Evolutionary conservation across 2,329 filamentous ascomycete species (phyloP).

Genomic region (Alternaria tenuissima): DNA sequence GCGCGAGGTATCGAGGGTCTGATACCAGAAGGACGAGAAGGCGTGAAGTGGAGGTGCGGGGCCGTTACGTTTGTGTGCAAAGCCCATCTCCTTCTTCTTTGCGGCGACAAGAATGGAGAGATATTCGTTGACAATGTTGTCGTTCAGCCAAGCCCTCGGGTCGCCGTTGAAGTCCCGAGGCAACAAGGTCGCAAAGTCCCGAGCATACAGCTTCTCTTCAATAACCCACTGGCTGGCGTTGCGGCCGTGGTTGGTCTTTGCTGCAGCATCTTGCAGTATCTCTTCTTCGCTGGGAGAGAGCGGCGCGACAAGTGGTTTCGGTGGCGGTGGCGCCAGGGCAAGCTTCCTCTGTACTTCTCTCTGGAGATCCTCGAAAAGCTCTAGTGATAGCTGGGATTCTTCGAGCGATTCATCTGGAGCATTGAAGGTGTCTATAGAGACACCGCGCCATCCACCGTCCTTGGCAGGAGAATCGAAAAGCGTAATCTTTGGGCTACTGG

Average conservation of each 20-base stretch:
- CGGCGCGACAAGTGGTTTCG: constrained; percentile 30
- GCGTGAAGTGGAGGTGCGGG: constrained; percentile 68
- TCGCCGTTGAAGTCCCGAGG: constrained; percentile 42
- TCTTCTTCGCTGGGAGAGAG: constrained; percentile 26
- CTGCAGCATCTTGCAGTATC: constrained; percentile 23
- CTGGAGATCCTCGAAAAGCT: constrained; percentile 32
- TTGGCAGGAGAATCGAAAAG: background rate
- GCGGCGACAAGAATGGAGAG: constrained; percentile 68
- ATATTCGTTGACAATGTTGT: constrained; percentile 75
- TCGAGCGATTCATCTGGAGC: constrained; percentile 29
- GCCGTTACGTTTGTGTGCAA: constrained; percentile 62
- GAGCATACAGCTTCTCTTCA: constrained; percentile 55
- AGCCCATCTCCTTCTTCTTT: constrained; percentile 65
- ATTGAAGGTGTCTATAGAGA: constrained; percentile 22
- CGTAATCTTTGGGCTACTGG: constrained; percentile 1
- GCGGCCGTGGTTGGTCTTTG: constrained; percentile 24
- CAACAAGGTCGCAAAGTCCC: constrained; percentile 70
- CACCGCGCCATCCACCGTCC: constrained; percentile 20
- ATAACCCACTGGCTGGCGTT: constrained; percentile 23
- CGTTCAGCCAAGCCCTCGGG: constrained; percentile 74
- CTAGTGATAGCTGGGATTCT: constrained; percentile 28
- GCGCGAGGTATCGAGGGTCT: constrained; percentile 57
- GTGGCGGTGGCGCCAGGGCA: constrained; percentile 18
- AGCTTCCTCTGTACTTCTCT: constrained; percentile 24
- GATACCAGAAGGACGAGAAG: constrained; percentile 73